Percentiles rank a stretch among this genome's conserved stretches.
These are phyloP conservation scores for Citrus mangshanensis DNA, from an alignment of 345 rosid species.

Conservation along the genomic window DNA sequence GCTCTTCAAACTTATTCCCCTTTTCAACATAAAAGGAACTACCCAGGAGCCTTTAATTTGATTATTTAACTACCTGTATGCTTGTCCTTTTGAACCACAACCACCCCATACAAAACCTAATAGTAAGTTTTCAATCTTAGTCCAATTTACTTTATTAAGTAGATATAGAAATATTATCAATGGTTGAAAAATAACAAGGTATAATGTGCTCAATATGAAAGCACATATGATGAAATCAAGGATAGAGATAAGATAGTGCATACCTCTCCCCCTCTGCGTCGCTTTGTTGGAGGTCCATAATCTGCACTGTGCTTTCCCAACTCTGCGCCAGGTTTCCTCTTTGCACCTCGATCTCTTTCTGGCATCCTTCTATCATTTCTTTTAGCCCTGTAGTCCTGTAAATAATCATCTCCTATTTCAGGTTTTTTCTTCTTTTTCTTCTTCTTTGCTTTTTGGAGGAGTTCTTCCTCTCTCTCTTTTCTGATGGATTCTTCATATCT, in stretches of 20 bases:
- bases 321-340: constrained; percentile 55
- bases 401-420: constrained; percentile 56
- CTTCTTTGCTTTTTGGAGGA: constrained; percentile 67
- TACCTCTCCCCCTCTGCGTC: constrained; percentile 97
- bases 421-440: constrained; percentile 73
- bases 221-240: background rate
- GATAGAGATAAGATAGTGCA: constrained; percentile 11
- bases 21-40: background rate
- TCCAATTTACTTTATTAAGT: background rate
- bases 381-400: constrained; percentile 47
- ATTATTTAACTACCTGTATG: background rate
- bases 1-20: background rate
- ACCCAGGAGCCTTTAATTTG: background rate
- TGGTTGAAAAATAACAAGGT: background rate
- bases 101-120: background rate
- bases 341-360: constrained; percentile 66
- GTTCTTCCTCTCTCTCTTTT: constrained; percentile 86
- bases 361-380: constrained; percentile 59
- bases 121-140: background rate
- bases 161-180: background rate
- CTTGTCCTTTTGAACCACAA: background rate
- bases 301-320: constrained; percentile 46
- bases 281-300: constrained; percentile 64
- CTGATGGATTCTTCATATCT: constrained; percentile 69
- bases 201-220: background rate